phyloP scores from a whole-genome alignment of 495 filamentous ascomycete genomes.

The Penicillium verhagenii region DNA sequence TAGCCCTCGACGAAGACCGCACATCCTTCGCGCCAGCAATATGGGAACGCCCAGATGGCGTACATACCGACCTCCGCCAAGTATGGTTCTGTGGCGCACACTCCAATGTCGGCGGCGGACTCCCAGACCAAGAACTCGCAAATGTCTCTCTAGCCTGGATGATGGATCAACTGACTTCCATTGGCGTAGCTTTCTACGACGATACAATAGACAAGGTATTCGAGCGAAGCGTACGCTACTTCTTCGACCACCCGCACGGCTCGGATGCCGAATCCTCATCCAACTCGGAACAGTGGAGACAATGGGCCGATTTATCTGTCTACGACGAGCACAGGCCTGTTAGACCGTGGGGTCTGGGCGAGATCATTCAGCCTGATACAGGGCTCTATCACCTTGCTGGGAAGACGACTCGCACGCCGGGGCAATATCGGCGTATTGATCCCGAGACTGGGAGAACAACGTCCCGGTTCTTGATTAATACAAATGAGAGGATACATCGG shows the following conservation, averaged over 20 bases:
- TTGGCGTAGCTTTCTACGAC: slow-evolving; percentile 56
- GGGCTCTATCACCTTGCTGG: slow-evolving; percentile 54
- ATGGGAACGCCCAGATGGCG: slow-evolving; percentile 53
- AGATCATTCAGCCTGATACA: slow-evolving; percentile 47
- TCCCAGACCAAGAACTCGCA: slow-evolving; percentile 58
- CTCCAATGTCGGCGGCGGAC: slow-evolving; percentile 63
- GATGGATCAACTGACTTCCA: slow-evolving; percentile 64
- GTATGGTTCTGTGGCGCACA: slow-evolving; percentile 74
- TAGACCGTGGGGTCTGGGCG: slow-evolving; percentile 59
- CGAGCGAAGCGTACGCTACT: slow-evolving; percentile 44
- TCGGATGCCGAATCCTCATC: neutral
- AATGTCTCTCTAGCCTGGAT: slow-evolving; percentile 71
- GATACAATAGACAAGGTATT: slow-evolving; percentile 52
- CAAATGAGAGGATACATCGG: slow-evolving; percentile 65
- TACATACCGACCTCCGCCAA: slow-evolving; percentile 57
- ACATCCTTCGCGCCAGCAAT: slow-evolving; percentile 63
- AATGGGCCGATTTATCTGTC: slow-evolving; percentile 46
- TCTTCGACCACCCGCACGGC: slow-evolving; percentile 30
- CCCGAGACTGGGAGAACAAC: slow-evolving; percentile 45
- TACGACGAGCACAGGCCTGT: slow-evolving; percentile 48
- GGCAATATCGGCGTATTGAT: slow-evolving; percentile 55
- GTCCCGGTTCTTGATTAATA: slow-evolving; percentile 48
- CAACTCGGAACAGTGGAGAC: slow-evolving; percentile 18
- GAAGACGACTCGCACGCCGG: slow-evolving; percentile 53
- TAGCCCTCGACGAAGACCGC: slow-evolving; percentile 70